Conservation (phyloP, 2,329 filamentous ascomycete genomes). For the Alternaria arbusti region DNA sequence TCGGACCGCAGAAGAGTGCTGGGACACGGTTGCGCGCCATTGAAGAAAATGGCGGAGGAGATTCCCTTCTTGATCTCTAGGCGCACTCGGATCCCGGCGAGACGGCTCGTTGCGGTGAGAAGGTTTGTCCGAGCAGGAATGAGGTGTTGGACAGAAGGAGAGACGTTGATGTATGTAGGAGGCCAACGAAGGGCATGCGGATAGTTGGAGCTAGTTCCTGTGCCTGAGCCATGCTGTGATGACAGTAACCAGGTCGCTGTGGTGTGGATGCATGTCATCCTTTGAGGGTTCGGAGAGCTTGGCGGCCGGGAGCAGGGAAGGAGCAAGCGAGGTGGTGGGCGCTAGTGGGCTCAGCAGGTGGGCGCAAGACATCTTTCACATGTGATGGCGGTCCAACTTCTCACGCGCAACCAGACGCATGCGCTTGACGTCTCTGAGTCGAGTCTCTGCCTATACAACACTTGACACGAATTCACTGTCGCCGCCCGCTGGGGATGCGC, state of each 20-base stretch:
- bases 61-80: not conserved
- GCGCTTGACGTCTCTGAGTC: no score
- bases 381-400: constrained; percentile 5
- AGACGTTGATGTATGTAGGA: no score
- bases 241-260: not conserved
- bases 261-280: not conserved
- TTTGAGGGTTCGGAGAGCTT: not conserved
- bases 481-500: constrained; percentile 18
- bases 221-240: not conserved
- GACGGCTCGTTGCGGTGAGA: not conserved
- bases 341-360: constrained; percentile 4
- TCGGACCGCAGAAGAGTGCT: not conserved
- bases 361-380: not conserved
- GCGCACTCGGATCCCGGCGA: not conserved
- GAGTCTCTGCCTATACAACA: no score
- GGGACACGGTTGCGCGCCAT: not conserved
- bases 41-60: not conserved
- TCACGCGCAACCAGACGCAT: constrained; percentile 2
- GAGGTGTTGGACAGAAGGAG: no score
- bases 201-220: not conserved
- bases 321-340: constrained; percentile 5
- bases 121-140: not conserved
- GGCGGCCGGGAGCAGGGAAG: constrained; percentile 1
- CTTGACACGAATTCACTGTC: not conserved
- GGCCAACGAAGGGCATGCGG: not conserved